phyloP scores from a whole-genome alignment of 805 yeast genomes.

The Kregervanrija pseudodelftensis region DNA sequence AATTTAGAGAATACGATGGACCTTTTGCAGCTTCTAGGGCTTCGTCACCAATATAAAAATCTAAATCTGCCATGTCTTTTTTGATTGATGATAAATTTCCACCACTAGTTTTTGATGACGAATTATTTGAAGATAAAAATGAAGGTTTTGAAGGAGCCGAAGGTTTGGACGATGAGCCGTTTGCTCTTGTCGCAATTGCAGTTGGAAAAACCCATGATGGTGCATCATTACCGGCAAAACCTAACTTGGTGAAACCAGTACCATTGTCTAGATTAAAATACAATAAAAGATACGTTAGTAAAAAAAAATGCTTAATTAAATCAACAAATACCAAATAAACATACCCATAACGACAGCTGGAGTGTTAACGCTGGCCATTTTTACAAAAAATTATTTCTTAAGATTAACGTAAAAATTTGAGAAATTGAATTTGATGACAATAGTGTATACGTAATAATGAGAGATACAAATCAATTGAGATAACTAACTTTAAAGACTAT shows the following conservation, averaged over 20 bases:
- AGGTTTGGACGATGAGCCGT: slow-evolving; percentile 34
- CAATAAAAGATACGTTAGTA: slow-evolving; percentile 3
- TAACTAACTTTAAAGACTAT: no score
- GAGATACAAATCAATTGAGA: no score
- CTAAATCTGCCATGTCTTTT: slow-evolving; percentile 89
- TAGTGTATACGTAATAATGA: no score
- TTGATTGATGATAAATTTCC: slow-evolving; percentile 28
- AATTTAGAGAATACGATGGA: slow-evolving; percentile 76
- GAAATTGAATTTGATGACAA: no score
- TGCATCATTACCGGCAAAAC: slow-evolving; percentile 97
- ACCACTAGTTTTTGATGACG: slow-evolving; percentile 16
- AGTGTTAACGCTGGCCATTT: slow-evolving; percentile 59
- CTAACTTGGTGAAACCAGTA: slow-evolving; percentile 95
- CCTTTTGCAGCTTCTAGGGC: slow-evolving; percentile 90
- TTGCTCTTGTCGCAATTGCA: slow-evolving; percentile 76
- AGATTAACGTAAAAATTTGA: no score
- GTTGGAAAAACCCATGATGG: slow-evolving; percentile 98
- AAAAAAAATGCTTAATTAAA: slow-evolving; percentile 1
- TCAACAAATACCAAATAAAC: slow-evolving; percentile 14
- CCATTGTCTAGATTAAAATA: slow-evolving; percentile 50
- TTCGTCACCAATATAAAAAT: slow-evolving; percentile 93
- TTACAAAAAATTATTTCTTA: neutral
- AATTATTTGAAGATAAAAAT: slow-evolving; percentile 28
- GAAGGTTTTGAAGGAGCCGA: slow-evolving; percentile 42
- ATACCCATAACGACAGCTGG: slow-evolving; percentile 96